Evolutionary conservation across 1,284 basidiomycete genomes (phyloP), one percentile per base, ranked within the genome.

Genomic region (Pseudozyma sp.): DNA sequence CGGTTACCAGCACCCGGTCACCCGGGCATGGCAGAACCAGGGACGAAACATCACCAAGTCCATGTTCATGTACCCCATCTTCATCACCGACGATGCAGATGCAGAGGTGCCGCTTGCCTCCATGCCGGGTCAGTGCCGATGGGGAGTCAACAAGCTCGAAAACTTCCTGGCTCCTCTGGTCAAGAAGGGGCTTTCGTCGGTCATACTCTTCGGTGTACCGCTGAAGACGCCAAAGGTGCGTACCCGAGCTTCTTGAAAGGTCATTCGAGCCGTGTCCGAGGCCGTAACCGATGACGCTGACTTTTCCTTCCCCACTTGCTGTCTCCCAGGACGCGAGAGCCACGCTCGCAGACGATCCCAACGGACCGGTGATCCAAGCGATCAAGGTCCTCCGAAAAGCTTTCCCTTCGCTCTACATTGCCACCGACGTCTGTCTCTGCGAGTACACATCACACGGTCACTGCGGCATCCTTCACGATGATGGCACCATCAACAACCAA

Each of bases 381-480:
- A 92, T 98, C 79, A 88, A 90, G 78, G 90, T 90, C 59, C 87
- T 99, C 29, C 89, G 91, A 16, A 68, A 85, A 9, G 88, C 92
- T 62, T 99, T 91, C 86, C 96, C 97, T 8, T 58, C 62, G 7
- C 68, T 84, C 16, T 84, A 82, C 87, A 91, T 99, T 77, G 93
- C 94, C 0, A 90, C 90, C 80, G 97, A 99, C 82, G 97, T 99
- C 31, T 99, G 97, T 83, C 89, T 99, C n/a, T 99, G 97, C 88
- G 97, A 99, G 86, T 99, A 99, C 87, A 98, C 97, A 11, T 93
- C 93, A 51, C 95, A 99, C 83, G 97, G 97, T 0, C 97, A 99
- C 86, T 99, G 96, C 81, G 97, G 97, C 31, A 84, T 94, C 65
- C 89, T 96, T 31, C 85, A 91, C 75, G 67, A 84, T 0, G 91